Base-by-base conservation (phyloP, 768 basidiomycete genomes). In the Boletus reticuloceps region DNA sequence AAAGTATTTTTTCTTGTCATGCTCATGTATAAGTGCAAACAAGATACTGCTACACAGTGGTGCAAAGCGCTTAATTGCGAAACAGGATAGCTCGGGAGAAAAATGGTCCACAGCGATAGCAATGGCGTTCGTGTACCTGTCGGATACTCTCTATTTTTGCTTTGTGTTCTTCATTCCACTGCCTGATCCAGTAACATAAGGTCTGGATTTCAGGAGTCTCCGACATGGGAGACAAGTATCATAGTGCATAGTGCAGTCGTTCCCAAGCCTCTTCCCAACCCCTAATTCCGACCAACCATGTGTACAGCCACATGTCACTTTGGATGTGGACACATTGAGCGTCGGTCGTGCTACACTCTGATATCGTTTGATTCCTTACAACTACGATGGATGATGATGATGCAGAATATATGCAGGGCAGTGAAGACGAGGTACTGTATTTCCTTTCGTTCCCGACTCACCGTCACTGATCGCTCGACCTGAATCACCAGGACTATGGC, bases 361-460 rank as follows among this genome's bases (percentile, higher is more conserved):
- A 36, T 25, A 10, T 34, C 38, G 12, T 34, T 64, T 17, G 27
- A 59, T 34, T 38, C 40, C 44, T 47, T 19, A 53, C 50, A 13
- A 55, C 59, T 13, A 60, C 63, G 13, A 94, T 94, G 91, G 91
- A 94, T 75, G 91, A 94, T 59, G 91, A 94, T 70, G 91, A 94
- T 75, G 92, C 92, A 65, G 91, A 93, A 73, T 94, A 94, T 64
- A 92, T 94, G 90, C 89, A 91, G 73, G 89, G 86, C 48, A 87
- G 84, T 66, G 89, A 92, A 54, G 90, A 90, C 56, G 91, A 92
- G 79, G 90, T 89, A 64, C 42, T 42, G n/a, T 52, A 64, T 58
- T 37, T 51, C 36, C 63, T 59, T 44, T 51, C 40, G 20, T 41
- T 36, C 19, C 16, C 19, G 37, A 6, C 37, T 40, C 38, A 5